phyloP scores from a whole-genome alignment of 345 rosid species.

The Jatropha curcas region DNA sequence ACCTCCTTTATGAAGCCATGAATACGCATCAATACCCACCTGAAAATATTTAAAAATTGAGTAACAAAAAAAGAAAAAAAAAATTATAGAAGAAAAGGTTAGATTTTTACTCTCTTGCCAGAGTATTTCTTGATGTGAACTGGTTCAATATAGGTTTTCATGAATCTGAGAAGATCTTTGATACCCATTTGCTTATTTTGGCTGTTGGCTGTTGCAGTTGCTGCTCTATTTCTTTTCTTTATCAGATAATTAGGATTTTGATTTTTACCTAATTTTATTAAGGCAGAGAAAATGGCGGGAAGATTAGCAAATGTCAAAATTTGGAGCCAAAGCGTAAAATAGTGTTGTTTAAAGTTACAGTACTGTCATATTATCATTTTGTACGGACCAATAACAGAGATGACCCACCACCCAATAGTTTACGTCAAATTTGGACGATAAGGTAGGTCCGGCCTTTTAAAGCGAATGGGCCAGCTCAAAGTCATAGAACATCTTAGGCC shows the following conservation, averaged over 20 bases:
- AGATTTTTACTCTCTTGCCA: conserved; percentile 58
- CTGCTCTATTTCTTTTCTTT: conserved; percentile 1
- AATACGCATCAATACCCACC: conserved; percentile 97
- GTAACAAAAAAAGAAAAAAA: not conserved
- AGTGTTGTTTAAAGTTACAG: not conserved
- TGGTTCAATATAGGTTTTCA: conserved; percentile 73
- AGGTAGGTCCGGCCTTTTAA: too few relatives aligned
- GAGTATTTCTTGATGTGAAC: conserved; percentile 78
- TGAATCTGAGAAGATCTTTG: conserved; percentile 84
- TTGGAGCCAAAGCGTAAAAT: conserved; percentile 17
- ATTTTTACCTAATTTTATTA: not conserved
- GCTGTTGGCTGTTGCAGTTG: conserved; percentile 7
- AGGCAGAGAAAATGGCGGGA: conserved; percentile 44
- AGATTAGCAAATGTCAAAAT: conserved; percentile 22
- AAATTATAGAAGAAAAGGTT: not conserved
- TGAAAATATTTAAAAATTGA: conserved; percentile 26
- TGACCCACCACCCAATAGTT: too few relatives aligned
- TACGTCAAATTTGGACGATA: too few relatives aligned
- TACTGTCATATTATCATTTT: not conserved
- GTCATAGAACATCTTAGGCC: too few relatives aligned
- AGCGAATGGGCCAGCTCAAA: too few relatives aligned
- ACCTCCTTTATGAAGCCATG: conserved; percentile 98
- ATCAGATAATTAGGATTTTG: not conserved
- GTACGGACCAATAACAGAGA: too few relatives aligned
- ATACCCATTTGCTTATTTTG: conserved; percentile 57